Evolutionary conservation across 768 basidiomycete genomes (phyloP).

Genomic region (Mycena rebaudengoi): DNA sequence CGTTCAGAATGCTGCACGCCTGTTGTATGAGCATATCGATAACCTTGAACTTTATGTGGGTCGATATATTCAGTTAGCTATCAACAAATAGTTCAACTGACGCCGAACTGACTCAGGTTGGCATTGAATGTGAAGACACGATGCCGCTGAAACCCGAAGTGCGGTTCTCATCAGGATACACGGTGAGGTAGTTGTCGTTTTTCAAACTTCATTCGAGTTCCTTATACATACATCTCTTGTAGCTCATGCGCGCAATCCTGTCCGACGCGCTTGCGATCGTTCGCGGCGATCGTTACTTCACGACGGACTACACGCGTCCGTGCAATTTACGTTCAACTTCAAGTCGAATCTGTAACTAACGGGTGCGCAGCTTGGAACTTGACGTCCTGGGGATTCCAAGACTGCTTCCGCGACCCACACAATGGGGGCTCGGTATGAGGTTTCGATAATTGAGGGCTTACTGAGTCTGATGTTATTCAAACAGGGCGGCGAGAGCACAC

Average conservation of each 20-base stretch:
- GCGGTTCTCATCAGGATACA: constrained; percentile 68
- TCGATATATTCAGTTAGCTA: neutral
- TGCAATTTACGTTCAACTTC: neutral
- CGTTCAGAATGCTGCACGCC: constrained; percentile 37
- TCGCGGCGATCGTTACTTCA: constrained; percentile 61
- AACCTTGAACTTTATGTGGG: constrained; percentile 46
- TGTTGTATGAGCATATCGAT: constrained; percentile 44
- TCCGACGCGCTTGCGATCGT: constrained; percentile 61
- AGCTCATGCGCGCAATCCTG: constrained; percentile 59
- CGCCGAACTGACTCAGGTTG: constrained; percentile 18
- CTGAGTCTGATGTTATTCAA: neutral
- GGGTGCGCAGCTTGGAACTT: constrained; percentile 44
- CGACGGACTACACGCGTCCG: constrained; percentile 59
- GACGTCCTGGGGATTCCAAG: constrained; percentile 62
- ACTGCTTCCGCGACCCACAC: constrained; percentile 51
- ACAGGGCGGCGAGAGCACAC: constrained; percentile 44
- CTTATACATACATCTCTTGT: neutral
- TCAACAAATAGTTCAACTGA: neutral
- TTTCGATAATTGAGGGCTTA: neutral
- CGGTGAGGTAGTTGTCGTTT: constrained; percentile 33
- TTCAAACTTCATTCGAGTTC: neutral
- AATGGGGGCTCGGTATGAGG: constrained; percentile 40
- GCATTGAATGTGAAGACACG: constrained; percentile 57
- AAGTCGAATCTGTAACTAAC: neutral
- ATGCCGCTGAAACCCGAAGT: constrained; percentile 60